Conservation (phyloP, 192 early-diverging fungal species). For the Paraglomus brasilianum region DNA sequence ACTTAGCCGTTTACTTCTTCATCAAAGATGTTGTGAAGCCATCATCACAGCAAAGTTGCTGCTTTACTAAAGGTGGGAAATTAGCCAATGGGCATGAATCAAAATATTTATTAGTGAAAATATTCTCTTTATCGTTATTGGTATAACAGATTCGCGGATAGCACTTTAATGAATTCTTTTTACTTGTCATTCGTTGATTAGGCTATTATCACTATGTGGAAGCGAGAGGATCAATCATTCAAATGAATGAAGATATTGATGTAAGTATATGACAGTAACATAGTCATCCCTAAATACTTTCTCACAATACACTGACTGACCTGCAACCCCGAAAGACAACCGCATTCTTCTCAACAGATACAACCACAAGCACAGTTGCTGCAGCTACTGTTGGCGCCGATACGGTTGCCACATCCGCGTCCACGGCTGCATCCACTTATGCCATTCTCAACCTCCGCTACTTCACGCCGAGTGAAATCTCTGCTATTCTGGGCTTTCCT, state of each 20-base stretch:
- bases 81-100: background rate
- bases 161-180: slow-evolving; percentile 3
- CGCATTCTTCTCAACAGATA: background rate
- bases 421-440: too few species aligned
- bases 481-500: slow-evolving; percentile 80
- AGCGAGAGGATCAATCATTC: slow-evolving; percentile 56
- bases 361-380: background rate
- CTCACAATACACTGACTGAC: background rate
- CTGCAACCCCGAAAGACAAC: background rate
- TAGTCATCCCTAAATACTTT: background rate
- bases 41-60: slow-evolving; percentile 61
- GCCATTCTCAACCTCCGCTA: slow-evolving; percentile 31
- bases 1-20: background rate
- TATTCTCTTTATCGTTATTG: slow-evolving; percentile 2
- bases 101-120: background rate
- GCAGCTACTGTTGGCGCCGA: slow-evolving; percentile 7
- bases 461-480: slow-evolving; percentile 66
- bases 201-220: slow-evolving; percentile 71
- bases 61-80: slow-evolving; percentile 71
- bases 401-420: slow-evolving; percentile 37
- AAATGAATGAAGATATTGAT: slow-evolving; percentile 48
- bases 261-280: slow-evolving; percentile 38
- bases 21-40: slow-evolving; percentile 63
- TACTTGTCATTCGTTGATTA: slow-evolving; percentile 26
- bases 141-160: background rate